Conservation (phyloP, 2,329 filamentous ascomycete species). For the Botrytis squamosa region DNA sequence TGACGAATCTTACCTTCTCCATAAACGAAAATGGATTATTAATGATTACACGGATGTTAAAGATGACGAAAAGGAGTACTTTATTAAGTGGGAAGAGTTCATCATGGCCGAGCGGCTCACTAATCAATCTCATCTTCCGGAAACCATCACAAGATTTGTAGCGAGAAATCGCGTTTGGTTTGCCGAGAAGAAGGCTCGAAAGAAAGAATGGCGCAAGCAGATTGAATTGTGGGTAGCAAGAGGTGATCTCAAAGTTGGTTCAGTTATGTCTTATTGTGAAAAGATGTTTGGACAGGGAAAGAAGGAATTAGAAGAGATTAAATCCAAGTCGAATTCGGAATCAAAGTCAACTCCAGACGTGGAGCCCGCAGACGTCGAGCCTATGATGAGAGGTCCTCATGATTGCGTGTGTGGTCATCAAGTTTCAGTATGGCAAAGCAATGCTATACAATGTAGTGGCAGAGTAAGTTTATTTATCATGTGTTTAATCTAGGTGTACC, state of each 20-base stretch:
- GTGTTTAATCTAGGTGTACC: not conserved
- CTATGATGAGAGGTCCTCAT: constrained; percentile 4
- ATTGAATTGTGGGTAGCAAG: constrained; percentile 29
- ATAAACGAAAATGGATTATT: constrained; percentile 36
- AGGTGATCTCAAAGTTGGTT: constrained; percentile 2
- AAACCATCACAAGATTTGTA: constrained; percentile 31
- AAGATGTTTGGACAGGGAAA: constrained; percentile 18
- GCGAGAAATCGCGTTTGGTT: constrained; percentile 34
- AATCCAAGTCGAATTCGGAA: not conserved
- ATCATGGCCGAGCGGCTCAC: constrained; percentile 31
- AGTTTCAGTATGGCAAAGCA: constrained; percentile 15
- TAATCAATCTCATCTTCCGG: constrained; percentile 26
- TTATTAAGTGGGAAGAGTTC: constrained; percentile 37
- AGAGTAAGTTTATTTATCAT: not conserved
- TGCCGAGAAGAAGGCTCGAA: constrained; percentile 26
- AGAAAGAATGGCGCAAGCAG: constrained; percentile 30
- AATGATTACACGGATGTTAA: constrained; percentile 36
- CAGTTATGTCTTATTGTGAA: constrained; percentile 20
- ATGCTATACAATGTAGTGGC: constrained; percentile 22
- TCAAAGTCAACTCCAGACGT: constrained; percentile 12
- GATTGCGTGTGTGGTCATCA: constrained; percentile 30
- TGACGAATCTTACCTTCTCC: constrained; percentile 37
- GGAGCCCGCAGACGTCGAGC: not conserved
- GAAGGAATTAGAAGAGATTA: constrained; percentile 3
- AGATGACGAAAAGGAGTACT: constrained; percentile 37